A percentile compares a stretch with the other conserved stretches of the same genome.
These are phyloP conservation scores for Penicillium fimorum DNA, from an alignment of 495 filamentous ascomycete genomes.

Conservation along the genomic window DNA sequence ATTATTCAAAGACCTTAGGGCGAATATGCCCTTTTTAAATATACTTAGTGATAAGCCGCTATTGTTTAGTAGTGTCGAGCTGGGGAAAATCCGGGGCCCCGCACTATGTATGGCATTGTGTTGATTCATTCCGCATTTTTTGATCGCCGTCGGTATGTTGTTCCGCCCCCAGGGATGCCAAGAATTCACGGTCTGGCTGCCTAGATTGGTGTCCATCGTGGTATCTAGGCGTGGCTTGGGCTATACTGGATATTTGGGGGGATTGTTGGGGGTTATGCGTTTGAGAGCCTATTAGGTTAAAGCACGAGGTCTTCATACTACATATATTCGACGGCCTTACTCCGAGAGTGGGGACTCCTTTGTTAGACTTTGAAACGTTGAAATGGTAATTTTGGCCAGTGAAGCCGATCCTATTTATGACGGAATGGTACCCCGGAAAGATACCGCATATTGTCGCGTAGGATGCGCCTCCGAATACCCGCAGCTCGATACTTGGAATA, in stretches of 20 bases:
- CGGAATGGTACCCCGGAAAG: conserved; percentile 7
- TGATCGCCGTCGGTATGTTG: background rate
- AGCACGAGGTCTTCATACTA: background rate
- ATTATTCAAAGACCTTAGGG: background rate
- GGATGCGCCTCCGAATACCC: background rate
- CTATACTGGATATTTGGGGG: background rate
- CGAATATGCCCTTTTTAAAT: background rate
- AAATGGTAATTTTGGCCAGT: background rate
- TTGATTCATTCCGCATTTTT: conserved; percentile 3
- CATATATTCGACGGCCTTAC: too few species aligned
- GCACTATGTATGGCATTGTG: background rate
- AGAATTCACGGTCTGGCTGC: background rate
- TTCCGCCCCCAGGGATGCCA: conserved; percentile 4
- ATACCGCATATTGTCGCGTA: background rate
- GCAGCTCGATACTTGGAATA: background rate
- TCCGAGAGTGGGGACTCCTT: background rate
- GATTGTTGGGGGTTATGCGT: background rate
- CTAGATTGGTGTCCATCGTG: background rate
- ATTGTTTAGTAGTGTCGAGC: background rate
- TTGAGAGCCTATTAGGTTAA: background rate
- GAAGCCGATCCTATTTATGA: background rate
- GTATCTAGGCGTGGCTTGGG: background rate
- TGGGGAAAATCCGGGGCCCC: conserved; percentile 13
- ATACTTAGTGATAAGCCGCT: background rate
- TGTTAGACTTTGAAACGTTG: background rate